Percentiles rank a stretch among this genome's conserved stretches.
phyloP scores from a whole-genome alignment of 177 flowering plant genomes.

The Telopea speciosissima region DNA sequence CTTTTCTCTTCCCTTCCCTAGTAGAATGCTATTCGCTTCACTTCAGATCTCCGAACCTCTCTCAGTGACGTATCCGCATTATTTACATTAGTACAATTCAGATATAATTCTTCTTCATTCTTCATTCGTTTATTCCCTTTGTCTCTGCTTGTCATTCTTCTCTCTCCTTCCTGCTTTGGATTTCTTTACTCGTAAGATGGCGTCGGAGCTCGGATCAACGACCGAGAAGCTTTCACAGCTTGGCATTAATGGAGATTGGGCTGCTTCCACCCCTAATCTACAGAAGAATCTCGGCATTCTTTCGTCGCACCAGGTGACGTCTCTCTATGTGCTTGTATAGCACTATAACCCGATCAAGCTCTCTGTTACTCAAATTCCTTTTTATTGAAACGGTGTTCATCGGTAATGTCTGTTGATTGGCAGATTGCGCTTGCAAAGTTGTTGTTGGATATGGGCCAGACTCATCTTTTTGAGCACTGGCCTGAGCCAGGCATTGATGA shows the following conservation, averaged over 20 bases:
- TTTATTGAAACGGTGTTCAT: neutral
- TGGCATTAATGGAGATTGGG: slow-evolving; percentile 32
- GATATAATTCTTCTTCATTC: too few relatives aligned
- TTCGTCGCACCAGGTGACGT: slow-evolving; percentile 53
- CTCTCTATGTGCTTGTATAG: neutral
- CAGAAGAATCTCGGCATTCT: slow-evolving; percentile 52
- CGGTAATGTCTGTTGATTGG: slow-evolving; percentile 4
- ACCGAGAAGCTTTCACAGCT: slow-evolving; percentile 37
- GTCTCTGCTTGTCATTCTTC: neutral
- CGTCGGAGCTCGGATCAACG: slow-evolving; percentile 25
- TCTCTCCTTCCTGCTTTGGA: neutral
- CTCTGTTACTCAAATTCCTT: neutral
- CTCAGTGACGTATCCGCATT: too few relatives aligned
- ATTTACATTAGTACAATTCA: too few relatives aligned
- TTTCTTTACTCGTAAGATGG: slow-evolving; percentile 19
- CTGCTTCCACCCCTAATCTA: slow-evolving; percentile 43
- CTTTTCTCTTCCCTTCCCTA: too few relatives aligned
- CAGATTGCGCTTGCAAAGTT: slow-evolving; percentile 68
- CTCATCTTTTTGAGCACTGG: slow-evolving; percentile 78
- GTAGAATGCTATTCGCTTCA: too few relatives aligned
- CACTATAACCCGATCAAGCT: neutral
- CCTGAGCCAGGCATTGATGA: slow-evolving; percentile 71
- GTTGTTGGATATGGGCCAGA: slow-evolving; percentile 66
- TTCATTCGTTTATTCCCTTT: neutral
- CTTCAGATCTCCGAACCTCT: too few relatives aligned